Percentiles rank a stretch among this genome's conserved stretches.
These are phyloP conservation scores for Magnaporthiopsis incrustans DNA, from an alignment of 2,329 filamentous ascomycete species.

Conservation along the genomic window DNA sequence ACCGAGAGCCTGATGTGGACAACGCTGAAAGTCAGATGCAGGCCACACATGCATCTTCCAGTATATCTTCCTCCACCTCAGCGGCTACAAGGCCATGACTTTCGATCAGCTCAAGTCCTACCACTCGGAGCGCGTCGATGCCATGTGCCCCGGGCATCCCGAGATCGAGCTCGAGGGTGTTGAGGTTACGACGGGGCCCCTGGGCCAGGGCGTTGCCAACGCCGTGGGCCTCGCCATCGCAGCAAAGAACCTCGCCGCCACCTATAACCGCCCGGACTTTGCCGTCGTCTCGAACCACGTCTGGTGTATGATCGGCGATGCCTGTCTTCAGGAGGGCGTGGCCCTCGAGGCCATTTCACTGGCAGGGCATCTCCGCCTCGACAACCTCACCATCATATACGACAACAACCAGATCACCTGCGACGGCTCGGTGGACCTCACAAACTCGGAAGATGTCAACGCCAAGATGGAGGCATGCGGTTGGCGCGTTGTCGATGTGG, in stretches of 20 bases:
- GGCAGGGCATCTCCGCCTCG: conserved; percentile 40
- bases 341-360: conserved; percentile 45
- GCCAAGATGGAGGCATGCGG: conserved; percentile 45
- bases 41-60: conserved; percentile 42
- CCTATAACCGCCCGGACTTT: conserved; percentile 40
- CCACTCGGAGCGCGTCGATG: conserved; percentile 31
- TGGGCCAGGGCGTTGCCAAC: conserved; percentile 49
- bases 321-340: conserved; percentile 48
- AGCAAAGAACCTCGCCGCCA: conserved; percentile 41
- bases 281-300: conserved; percentile 40
- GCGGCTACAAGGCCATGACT: conserved; percentile 41
- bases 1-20: not conserved
- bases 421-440: conserved; percentile 43
- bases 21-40: conserved; percentile 4
- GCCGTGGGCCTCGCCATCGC: conserved; percentile 49
- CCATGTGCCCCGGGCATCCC: conserved; percentile 43
- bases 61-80: conserved; percentile 40
- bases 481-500: conserved; percentile 43
- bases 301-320: conserved; percentile 48
- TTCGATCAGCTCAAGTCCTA: conserved; percentile 45
- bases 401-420: conserved; percentile 53
- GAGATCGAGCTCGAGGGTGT: conserved; percentile 48
- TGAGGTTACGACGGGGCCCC: conserved; percentile 48
- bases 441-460: conserved; percentile 46
- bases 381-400: conserved; percentile 46